phyloP scores from a whole-genome alignment of 2,329 filamentous ascomycete species.

The Fusarium xyrophilum region DNA sequence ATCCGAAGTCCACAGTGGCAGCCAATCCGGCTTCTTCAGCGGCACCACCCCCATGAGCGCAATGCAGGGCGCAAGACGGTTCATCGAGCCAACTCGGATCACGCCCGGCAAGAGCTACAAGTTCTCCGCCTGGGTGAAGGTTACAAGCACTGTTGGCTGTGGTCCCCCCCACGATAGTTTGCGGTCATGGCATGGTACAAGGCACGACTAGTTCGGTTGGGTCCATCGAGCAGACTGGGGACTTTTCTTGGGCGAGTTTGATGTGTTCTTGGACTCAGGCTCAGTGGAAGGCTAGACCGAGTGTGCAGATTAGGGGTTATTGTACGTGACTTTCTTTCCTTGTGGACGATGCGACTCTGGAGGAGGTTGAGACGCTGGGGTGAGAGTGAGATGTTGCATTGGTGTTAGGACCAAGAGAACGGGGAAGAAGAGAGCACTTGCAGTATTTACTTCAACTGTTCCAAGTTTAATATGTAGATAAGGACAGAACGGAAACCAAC shows the following conservation, averaged over 20 bases:
- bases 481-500: background rate
- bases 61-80: background rate
- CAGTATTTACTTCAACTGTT: background rate
- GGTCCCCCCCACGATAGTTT: background rate
- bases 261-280: slow-evolving; percentile 8
- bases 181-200: background rate
- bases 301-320: background rate
- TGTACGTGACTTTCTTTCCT: background rate
- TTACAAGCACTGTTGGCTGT: background rate
- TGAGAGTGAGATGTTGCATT: background rate
- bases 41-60: background rate
- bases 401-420: no score
- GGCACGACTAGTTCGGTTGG: background rate
- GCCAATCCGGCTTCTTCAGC: background rate
- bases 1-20: background rate
- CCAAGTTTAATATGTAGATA: background rate
- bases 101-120: background rate
- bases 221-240: background rate
- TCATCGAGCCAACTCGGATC: background rate
- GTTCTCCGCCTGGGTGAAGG: background rate
- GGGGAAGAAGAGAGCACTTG: rapidly evolving
- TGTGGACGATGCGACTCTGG: background rate
- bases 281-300: background rate
- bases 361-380: background rate
- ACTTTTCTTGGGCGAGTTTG: background rate